A percentile compares a stretch with the other conserved stretches of the same genome.
These are phyloP conservation scores for Acanthamoeba royreba DNA, from an alignment of 208 protist genomes.

Conservation along the genomic window DNA sequence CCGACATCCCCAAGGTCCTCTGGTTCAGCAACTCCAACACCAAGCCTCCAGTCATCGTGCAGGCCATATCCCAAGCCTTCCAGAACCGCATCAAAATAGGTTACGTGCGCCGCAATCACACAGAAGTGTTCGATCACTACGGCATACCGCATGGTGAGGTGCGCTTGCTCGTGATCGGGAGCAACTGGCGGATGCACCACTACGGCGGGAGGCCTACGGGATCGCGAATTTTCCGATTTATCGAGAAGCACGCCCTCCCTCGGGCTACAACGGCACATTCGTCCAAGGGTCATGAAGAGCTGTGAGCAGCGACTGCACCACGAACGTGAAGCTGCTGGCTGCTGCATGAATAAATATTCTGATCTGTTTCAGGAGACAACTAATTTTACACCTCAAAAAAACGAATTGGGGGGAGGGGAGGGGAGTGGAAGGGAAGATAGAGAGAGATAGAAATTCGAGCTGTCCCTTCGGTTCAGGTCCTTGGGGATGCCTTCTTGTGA, in stretches of 20 bases:
- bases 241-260: not conserved
- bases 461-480: not conserved
- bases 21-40: not conserved
- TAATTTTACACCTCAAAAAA: not conserved
- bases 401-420: not conserved
- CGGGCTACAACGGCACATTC: not conserved
- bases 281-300: not conserved
- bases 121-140: not conserved
- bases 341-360: not conserved
- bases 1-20: not conserved
- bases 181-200: slow-evolving; percentile 20
- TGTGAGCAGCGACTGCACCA: not conserved
- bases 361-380: not conserved
- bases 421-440: not conserved
- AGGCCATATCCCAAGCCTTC: not conserved
- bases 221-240: not conserved
- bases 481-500: not conserved
- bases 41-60: not conserved
- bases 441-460: not conserved
- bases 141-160: not conserved
- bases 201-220: not conserved
- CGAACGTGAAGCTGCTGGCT: too few species aligned
- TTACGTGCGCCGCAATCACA: not conserved
- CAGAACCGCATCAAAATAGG: not conserved
- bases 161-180: not conserved